phyloP scores from a whole-genome alignment of 257 asterid species.

The Pogostemon cablin region DNA sequence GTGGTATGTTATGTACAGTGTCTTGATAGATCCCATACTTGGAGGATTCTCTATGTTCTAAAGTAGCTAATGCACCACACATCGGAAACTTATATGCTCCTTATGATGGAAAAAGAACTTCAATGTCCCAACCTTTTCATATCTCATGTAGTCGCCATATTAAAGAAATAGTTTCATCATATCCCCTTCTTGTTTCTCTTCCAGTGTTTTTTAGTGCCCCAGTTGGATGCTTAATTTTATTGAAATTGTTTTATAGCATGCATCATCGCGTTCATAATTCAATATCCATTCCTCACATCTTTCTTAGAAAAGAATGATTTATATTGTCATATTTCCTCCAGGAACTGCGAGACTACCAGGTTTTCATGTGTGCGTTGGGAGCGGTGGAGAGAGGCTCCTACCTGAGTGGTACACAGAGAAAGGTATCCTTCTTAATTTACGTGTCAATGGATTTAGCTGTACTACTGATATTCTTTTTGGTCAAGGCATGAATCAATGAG shows the following conservation, averaged over 20 bases:
- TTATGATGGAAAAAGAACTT: neutral
- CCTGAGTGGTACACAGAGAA: slow-evolving; percentile 93
- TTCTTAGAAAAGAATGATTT: neutral
- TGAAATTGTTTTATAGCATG: neutral
- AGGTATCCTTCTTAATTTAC: slow-evolving; percentile 45
- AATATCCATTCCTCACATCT: no score
- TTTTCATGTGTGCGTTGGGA: slow-evolving; percentile 84
- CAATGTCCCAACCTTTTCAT: neutral
- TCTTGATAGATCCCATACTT: neutral
- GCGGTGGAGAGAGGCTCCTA: slow-evolving; percentile 90
- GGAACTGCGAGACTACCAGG: slow-evolving; percentile 93
- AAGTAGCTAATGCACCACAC: slow-evolving; percentile 3
- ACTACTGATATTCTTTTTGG: neutral
- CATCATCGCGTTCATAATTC: slow-evolving; percentile 8
- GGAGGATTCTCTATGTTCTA: neutral
- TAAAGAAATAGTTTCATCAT: neutral
- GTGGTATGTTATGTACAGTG: neutral
- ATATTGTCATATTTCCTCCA: slow-evolving; percentile 32
- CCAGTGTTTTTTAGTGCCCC: no score
- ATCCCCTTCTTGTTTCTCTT: neutral
- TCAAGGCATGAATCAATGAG: neutral
- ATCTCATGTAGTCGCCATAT: neutral
- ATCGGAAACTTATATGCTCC: neutral
- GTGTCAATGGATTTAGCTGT: neutral
- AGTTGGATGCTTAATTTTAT: neutral